These are phyloP conservation scores for Dactylellina leptospora DNA, from an alignment of 2,329 filamentous ascomycete genomes.

Conservation along the genomic window DNA sequence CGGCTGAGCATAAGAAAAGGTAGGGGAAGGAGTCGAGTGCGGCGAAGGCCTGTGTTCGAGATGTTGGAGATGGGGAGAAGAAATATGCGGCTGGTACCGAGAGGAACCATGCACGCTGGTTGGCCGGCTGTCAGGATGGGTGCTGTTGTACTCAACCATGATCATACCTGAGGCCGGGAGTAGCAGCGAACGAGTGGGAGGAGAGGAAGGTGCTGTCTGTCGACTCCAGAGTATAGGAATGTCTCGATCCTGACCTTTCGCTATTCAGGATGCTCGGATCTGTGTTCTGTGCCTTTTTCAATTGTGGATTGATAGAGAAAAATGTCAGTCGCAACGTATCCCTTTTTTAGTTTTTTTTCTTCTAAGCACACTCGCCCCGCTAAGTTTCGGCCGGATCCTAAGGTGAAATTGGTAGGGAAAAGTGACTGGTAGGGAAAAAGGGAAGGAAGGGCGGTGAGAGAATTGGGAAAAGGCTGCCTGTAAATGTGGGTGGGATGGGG, in stretches of 20 bases:
- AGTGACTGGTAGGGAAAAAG: conserved; percentile 34
- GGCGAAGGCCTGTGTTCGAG: conserved; percentile 57
- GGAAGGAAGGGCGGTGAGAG: conserved; percentile 36
- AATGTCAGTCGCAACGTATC: conserved; percentile 47
- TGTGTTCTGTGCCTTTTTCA: conserved; percentile 31
- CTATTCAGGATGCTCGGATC: neutral
- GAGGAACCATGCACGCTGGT: conserved; percentile 55
- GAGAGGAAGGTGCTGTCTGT: conserved; percentile 1
- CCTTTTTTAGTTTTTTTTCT: conserved; percentile 29
- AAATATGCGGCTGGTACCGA: conserved; percentile 55
- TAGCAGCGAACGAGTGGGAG: conserved; percentile 26
- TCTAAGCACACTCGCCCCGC: conserved; percentile 20
- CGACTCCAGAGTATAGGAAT: conserved; percentile 7
- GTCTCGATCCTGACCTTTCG: conserved; percentile 2
- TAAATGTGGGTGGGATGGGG: conserved; percentile 25
- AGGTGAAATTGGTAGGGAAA: too few species aligned
- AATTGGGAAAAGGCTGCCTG: conserved; percentile 43
- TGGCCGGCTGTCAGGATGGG: conserved; percentile 55
- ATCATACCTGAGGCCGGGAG: conserved; percentile 56
- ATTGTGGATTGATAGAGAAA: conserved; percentile 13
- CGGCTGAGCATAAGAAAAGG: conserved; percentile 56
- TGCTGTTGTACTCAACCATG: conserved; percentile 58
- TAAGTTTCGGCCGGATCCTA: conserved; percentile 44
- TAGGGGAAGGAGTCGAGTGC: conserved; percentile 57
- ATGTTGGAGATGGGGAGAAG: conserved; percentile 56